phyloP scores from a whole-genome alignment of 768 basidiomycete genomes.

The Mycena leptocephala region DNA sequence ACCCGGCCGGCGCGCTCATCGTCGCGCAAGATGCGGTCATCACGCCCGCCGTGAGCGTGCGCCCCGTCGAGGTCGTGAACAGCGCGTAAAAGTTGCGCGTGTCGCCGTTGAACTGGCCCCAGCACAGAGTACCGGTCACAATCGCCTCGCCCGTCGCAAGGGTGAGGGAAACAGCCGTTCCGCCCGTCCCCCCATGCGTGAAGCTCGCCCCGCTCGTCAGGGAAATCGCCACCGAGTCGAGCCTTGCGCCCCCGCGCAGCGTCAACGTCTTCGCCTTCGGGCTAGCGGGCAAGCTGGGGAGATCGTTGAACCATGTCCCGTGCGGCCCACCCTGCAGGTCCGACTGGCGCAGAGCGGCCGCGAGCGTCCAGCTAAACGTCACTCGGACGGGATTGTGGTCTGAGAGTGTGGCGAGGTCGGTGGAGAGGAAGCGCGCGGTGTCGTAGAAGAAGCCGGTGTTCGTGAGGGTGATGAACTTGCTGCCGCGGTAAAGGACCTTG shows the following conservation, averaged over 20 bases:
- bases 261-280: slow-evolving; percentile 50
- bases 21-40: slow-evolving; percentile 47
- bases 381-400: slow-evolving; percentile 55
- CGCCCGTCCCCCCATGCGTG: slow-evolving; percentile 54
- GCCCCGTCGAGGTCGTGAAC: slow-evolving; percentile 50
- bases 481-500: slow-evolving; percentile 53
- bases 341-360: slow-evolving; percentile 47
- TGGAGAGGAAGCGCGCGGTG: slow-evolving; percentile 49
- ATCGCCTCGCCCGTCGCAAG: slow-evolving; percentile 45
- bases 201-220: slow-evolving; percentile 39
- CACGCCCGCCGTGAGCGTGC: slow-evolving; percentile 45
- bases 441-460: slow-evolving; percentile 50
- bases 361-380: slow-evolving; percentile 49
- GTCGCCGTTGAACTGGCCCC: slow-evolving; percentile 41
- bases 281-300: slow-evolving; percentile 38
- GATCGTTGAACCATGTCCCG: slow-evolving; percentile 50
- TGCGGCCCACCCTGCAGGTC: slow-evolving; percentile 54
- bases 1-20: slow-evolving; percentile 47
- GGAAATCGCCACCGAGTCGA: slow-evolving; percentile 51
- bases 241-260: slow-evolving; percentile 48
- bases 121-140: slow-evolving; percentile 43
- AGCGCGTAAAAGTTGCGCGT: slow-evolving; percentile 52
- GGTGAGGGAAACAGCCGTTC: slow-evolving; percentile 45
- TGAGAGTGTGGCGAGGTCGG: slow-evolving; percentile 48
- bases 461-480: slow-evolving; percentile 40